phyloP scores from a whole-genome alignment of 1,139 yeast species.

The Yamadazyma dushanensis region DNA sequence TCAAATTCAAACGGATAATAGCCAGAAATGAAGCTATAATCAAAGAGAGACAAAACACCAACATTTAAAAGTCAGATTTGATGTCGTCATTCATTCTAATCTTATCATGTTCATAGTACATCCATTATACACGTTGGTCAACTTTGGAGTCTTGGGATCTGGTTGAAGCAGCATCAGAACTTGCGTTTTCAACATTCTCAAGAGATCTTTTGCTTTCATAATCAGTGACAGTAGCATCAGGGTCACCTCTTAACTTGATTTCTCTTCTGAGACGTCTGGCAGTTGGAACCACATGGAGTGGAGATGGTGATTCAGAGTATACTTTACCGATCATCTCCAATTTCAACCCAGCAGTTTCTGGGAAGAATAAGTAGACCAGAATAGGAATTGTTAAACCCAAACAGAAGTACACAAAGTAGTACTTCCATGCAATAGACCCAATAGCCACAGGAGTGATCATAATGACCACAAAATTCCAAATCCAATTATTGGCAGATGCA shows the following conservation, averaged over 20 bases:
- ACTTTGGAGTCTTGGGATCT: too few species aligned
- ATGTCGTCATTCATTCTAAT: too few species aligned
- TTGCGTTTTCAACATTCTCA: not conserved
- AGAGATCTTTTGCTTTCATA: not conserved
- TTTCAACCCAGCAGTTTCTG: constrained; percentile 59
- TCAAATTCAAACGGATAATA: constrained; percentile 9
- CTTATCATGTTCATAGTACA: too few species aligned
- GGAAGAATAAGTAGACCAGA: constrained; percentile 49
- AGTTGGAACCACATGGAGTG: constrained; percentile 3
- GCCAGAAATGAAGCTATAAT: constrained; percentile 2
- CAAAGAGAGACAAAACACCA: not conserved
- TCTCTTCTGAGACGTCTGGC: constrained; percentile 4
- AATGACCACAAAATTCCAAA: constrained; percentile 40
- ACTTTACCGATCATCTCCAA: constrained; percentile 62
- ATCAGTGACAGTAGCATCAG: not conserved
- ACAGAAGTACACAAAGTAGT: constrained; percentile 31
- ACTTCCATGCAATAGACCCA: constrained; percentile 27
- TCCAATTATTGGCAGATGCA: constrained; percentile 36
- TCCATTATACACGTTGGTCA: too few species aligned
- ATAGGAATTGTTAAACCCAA: constrained; percentile 49
- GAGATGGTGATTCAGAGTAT: constrained; percentile 17
- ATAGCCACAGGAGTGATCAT: constrained; percentile 36
- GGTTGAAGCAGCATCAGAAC: too few species aligned
- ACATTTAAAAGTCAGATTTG: too few species aligned
- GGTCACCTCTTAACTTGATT: not conserved